Conservation (phyloP, 306 rosid species). For the Casuarina cunninghamiana region DNA sequence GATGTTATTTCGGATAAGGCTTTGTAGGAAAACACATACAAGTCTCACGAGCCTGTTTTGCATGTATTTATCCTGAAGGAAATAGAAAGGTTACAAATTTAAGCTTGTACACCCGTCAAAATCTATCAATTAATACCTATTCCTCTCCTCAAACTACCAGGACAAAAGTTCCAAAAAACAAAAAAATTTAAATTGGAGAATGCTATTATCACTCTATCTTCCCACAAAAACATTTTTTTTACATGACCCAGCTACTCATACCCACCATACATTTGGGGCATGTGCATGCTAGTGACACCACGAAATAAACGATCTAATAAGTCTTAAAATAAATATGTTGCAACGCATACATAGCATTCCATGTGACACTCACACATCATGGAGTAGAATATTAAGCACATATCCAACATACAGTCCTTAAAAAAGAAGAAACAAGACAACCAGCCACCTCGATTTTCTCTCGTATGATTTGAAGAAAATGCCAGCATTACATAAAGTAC, state of each 20-base stretch:
- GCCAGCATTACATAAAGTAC: conserved; percentile 34
- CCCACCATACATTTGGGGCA: neutral
- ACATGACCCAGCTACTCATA: neutral
- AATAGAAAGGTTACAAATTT: conserved; percentile 13
- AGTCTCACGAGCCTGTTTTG: conserved; percentile 98
- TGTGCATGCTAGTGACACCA: neutral
- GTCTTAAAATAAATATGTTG: neutral
- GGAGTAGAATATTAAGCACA: neutral
- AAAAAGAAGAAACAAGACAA: neutral
- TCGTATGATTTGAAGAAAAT: conserved; percentile 11
- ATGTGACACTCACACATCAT: neutral
- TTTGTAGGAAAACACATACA: conserved; percentile 93
- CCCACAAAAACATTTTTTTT: neutral
- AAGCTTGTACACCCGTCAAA: conserved; percentile 2
- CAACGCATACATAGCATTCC: neutral
- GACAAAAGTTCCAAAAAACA: neutral
- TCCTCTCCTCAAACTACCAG: neutral
- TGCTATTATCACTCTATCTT: neutral
- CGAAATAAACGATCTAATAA: neutral
- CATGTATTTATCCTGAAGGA: conserved; percentile 94
- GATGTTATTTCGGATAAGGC: conserved; percentile 92
- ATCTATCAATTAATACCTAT: neutral
- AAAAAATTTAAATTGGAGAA: neutral
- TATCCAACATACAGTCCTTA: neutral
- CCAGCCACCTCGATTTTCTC: neutral